These are phyloP conservation scores for Globisporangium emineosum DNA, from an alignment of 352 stramenopile genomes.

Conservation along the genomic window DNA sequence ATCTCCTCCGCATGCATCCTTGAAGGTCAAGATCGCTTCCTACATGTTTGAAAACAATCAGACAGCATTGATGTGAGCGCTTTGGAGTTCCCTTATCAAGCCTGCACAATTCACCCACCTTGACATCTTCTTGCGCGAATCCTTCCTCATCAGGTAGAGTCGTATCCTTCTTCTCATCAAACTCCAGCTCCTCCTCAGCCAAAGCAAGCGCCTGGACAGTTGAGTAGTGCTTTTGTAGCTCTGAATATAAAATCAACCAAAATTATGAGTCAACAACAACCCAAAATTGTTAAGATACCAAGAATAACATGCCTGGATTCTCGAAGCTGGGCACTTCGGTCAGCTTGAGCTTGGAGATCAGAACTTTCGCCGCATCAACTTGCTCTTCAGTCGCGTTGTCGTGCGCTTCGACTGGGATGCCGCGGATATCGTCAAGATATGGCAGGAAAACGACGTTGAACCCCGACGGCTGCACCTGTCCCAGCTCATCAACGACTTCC, in stretches of 20 bases:
- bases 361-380: constrained; percentile 54
- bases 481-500: constrained; percentile 71
- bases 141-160: constrained; percentile 73
- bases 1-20: constrained; percentile 47
- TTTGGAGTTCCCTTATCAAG: background rate
- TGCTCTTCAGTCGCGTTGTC: constrained; percentile 45
- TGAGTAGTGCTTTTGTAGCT: constrained; percentile 85
- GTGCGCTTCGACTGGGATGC: constrained; percentile 42
- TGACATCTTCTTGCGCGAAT: constrained; percentile 64
- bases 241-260: constrained; percentile 21
- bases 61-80: background rate
- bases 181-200: constrained; percentile 66
- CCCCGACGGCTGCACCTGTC: constrained; percentile 72
- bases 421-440: constrained; percentile 80
- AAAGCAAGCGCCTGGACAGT: constrained; percentile 75
- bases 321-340: constrained; percentile 74
- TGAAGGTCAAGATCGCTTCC: constrained; percentile 44
- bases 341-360: constrained; percentile 75
- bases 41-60: constrained; percentile 12
- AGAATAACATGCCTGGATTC: constrained; percentile 51
- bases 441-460: constrained; percentile 79
- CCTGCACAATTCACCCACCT: constrained; percentile 25
- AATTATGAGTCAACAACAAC: background rate
- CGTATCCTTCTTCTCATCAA: constrained; percentile 74
- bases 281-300: background rate